Base-by-base conservation (phyloP, 257 asterid genomes). In the Apocynum venetum region DNA sequence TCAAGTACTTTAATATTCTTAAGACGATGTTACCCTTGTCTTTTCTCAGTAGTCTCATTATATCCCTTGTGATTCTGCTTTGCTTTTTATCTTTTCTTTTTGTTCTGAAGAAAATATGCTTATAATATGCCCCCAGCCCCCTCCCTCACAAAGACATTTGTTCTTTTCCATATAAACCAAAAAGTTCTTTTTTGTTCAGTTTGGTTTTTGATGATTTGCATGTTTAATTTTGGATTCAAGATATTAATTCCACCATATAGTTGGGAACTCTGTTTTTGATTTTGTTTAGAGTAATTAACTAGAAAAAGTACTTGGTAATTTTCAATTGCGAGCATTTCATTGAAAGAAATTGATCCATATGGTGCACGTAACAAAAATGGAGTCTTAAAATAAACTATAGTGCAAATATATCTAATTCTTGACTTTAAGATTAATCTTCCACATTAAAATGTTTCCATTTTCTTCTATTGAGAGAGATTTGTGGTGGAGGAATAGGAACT, bases 1-100 rank as follows among this genome's bases (percentile, higher is more conserved):
- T 12, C 13, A 20, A 11, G 9, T 41, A 15, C 4, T 8, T 20
- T 56, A 63, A 35, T 41, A 14, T 8, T 25, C 38, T 77, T 71
- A 72, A 76, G 84, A 86, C 87, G 81, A 81, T 83, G 75, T 59
- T 86, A 70, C 84, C 86, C 89, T 84, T 84, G 89, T 86, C 83
- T 77, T 79, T 80, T 82, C 83, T 82, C 13, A 10, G 56, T 77
- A 75, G 84, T 75, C 53, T 80, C 61, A 36, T 77, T 75, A 65
- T 68, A 64, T 73, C 61, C 77, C 76, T 61, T 78, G 53, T 61
- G 81, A 79, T 53, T 76, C 82, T 66, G n/a, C 77, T 80, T 68
- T 76, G 79, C 77, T 52, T 13, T 52, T 70, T 44, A 61, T 55
- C 8, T n/a, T 52, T 71, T 61, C 68, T 61, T 67, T 15, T 68